These are phyloP conservation scores for Pyrus pyrifolia DNA, from an alignment of 306 rosid species.

Conservation along the genomic window DNA sequence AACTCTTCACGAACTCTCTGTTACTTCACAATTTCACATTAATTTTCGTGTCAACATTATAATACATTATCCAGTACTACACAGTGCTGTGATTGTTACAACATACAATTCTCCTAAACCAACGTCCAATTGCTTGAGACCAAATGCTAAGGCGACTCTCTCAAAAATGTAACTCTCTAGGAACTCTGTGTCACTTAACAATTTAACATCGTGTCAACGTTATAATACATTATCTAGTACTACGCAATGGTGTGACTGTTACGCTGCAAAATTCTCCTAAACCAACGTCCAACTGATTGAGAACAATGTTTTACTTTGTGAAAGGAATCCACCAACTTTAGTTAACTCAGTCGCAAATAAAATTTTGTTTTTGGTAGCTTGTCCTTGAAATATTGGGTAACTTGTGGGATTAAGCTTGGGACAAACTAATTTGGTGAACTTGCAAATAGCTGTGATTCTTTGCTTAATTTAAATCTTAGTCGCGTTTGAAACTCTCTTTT, in stretches of 20 bases:
- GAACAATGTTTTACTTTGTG: constrained; percentile 7
- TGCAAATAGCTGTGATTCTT: not conserved
- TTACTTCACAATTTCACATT: no score
- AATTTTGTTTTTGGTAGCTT: not conserved
- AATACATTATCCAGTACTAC: no score
- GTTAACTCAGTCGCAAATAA: not conserved
- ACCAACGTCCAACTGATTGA: not conserved
- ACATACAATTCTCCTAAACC: no score
- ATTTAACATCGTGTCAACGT: no score
- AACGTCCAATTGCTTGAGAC: no score
- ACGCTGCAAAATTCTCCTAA: not conserved
- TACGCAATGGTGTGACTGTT: not conserved
- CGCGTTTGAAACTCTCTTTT: not conserved
- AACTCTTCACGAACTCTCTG: no score
- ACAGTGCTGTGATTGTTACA: no score
- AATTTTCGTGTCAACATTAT: no score
- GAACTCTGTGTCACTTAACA: no score
- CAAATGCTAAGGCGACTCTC: no score
- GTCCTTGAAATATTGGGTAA: not conserved
- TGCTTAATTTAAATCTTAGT: not conserved
- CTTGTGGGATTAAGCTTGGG: not conserved
- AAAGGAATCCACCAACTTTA: constrained; percentile 22
- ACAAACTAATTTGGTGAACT: not conserved
- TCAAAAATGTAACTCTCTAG: no score
- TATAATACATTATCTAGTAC: no score